Conservation (phyloP, 2,329 filamentous ascomycete species). For the Bipolaris oryzae region DNA sequence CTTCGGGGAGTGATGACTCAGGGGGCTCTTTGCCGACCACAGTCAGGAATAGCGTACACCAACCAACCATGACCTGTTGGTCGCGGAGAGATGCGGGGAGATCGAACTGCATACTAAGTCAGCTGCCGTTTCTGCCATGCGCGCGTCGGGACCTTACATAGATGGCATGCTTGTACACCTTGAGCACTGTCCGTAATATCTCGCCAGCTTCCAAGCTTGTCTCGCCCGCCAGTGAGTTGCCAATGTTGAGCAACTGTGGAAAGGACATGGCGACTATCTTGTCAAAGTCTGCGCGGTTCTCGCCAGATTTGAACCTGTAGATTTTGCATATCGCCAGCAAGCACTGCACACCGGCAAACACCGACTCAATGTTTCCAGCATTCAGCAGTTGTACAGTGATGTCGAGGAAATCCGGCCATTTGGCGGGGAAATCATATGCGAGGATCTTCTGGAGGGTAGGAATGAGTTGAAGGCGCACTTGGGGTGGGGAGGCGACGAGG, state of each 20-base stretch:
- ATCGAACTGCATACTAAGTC: conserved; percentile 70
- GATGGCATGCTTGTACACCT: conserved; percentile 97
- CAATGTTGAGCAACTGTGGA: conserved; percentile 83
- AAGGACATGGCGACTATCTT: conserved; percentile 92
- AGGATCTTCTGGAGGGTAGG: conserved; percentile 95
- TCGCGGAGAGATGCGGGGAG: conserved; percentile 78
- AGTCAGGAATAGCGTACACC: conserved; percentile 93
- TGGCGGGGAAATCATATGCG: conserved; percentile 90
- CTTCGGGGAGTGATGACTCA: conserved; percentile 76
- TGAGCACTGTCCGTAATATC: conserved; percentile 93
- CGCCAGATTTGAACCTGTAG: conserved; percentile 90
- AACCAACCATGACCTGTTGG: conserved; percentile 84
- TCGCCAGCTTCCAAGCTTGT: conserved; percentile 93
- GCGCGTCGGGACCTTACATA: conserved; percentile 68
- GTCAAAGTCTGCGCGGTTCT: conserved; percentile 84
- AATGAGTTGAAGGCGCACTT: conserved; percentile 89
- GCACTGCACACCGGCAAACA: conserved; percentile 93
- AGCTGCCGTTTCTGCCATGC: conserved; percentile 27
- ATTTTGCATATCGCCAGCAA: conserved; percentile 92
- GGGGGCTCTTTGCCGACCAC: conserved; percentile 87
- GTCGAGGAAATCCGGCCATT: conserved; percentile 94
- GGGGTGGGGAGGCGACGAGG: conserved; percentile 77
- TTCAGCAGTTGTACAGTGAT: conserved; percentile 88
- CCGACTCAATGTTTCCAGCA: conserved; percentile 81
- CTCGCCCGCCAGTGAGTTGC: conserved; percentile 86